phyloP scores from a whole-genome alignment of 176 grass and related monocot genomes.

The Bothriochloa decipiens region DNA sequence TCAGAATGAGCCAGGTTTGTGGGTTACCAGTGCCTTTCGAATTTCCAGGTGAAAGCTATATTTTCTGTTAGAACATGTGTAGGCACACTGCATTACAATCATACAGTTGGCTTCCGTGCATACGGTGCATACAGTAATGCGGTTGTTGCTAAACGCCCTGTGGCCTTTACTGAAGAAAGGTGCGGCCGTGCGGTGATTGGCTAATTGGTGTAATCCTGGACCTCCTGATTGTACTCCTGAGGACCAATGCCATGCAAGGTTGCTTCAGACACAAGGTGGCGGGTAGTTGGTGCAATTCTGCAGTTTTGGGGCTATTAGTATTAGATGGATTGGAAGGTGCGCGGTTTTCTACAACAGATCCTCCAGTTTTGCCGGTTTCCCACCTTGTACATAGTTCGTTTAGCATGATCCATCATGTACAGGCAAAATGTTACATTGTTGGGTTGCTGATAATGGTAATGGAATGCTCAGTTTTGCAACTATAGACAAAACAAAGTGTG shows the following conservation, averaged over 20 bases:
- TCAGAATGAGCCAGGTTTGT: neutral
- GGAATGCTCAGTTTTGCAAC: conserved; percentile 25
- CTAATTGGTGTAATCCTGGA: conserved; percentile 6
- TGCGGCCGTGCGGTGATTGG: neutral
- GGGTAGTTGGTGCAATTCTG: neutral
- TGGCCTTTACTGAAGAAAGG: conserved; percentile 10
- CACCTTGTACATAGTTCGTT: conserved; percentile 31
- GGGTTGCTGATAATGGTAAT: neutral
- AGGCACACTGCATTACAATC: neutral
- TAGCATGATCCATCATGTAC: conserved; percentile 26
- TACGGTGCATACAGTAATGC: neutral
- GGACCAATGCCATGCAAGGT: neutral
- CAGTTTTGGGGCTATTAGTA: neutral
- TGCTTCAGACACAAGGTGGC: neutral
- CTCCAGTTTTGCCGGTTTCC: neutral
- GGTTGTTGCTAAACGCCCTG: conserved; percentile 1
- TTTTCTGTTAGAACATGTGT: conserved; percentile 19
- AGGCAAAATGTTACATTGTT: neutral
- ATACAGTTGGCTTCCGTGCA: conserved; percentile 10
- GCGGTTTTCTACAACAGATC: neutral
- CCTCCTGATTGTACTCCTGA: neutral
- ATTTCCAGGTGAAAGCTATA: conserved; percentile 23
- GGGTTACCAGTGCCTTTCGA: conserved; percentile 7
- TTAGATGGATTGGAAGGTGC: neutral
- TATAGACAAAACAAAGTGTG: neutral